These are phyloP conservation scores for Peronosclerospora sorghi DNA, from an alignment of 352 stramenopile species.

Conservation along the genomic window DNA sequence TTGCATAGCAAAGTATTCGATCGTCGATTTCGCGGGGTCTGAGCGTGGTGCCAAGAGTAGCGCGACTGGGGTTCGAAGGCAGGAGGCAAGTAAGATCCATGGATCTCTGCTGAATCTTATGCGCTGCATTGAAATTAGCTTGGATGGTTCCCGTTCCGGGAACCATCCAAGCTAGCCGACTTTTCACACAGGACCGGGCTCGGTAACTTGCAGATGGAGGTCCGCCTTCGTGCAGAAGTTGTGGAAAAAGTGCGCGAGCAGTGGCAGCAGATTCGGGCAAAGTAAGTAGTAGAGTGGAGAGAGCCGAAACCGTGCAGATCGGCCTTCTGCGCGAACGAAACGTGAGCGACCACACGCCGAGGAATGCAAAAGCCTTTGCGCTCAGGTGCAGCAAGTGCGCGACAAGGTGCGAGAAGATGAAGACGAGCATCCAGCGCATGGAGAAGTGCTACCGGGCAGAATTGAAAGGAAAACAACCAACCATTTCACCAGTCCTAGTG, in stretches of 20 bases:
- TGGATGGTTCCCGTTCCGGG: constrained; percentile 95
- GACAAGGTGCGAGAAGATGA: constrained; percentile 64
- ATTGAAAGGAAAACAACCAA: constrained; percentile 21
- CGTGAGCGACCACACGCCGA: constrained; percentile 26
- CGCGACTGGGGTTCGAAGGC: constrained; percentile 82
- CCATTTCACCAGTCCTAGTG: constrained; percentile 14
- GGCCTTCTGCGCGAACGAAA: constrained; percentile 26
- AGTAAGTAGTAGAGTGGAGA: constrained; percentile 44
- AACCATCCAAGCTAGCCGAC: constrained; percentile 93
- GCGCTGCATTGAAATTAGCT: constrained; percentile 89
- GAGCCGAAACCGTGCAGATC: constrained; percentile 18
- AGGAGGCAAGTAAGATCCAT: constrained; percentile 98
- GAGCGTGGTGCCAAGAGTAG: constrained; percentile 67
- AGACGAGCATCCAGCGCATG: constrained; percentile 74
- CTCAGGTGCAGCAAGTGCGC: constrained; percentile 50
- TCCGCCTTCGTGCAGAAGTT: constrained; percentile 47
- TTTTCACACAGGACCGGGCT: constrained; percentile 80
- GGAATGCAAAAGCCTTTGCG: constrained; percentile 41
- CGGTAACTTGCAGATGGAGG: constrained; percentile 50
- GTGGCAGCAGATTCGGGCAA: constrained; percentile 46
- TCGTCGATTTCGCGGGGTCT: constrained; percentile 92
- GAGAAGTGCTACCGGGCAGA: constrained; percentile 42
- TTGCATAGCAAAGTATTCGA: constrained; percentile 70
- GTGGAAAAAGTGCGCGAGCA: constrained; percentile 65
- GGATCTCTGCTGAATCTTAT: constrained; percentile 96